Evolutionary conservation across 1,139 yeast genomes (phyloP).

Genomic region (Pichia sp.): DNA sequence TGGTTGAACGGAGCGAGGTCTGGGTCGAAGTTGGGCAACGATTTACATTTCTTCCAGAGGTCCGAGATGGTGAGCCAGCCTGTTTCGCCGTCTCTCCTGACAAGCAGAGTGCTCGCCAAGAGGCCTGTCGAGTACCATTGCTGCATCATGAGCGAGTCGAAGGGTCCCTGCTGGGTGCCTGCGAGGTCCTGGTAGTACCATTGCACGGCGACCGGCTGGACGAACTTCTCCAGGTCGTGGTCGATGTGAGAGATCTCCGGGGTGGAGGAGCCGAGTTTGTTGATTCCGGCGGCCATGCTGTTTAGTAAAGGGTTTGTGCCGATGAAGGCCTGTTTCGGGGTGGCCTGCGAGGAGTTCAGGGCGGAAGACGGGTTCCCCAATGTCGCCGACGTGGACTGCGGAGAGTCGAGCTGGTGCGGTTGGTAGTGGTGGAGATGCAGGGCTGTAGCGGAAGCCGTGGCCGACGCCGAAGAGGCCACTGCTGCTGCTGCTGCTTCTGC

Average conservation of each 20-base stretch:
- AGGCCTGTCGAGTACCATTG: slow-evolving; percentile 68
- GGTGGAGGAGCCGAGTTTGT: background rate
- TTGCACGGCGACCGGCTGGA: background rate
- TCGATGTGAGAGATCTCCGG: background rate
- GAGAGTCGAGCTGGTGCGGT: background rate
- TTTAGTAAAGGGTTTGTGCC: background rate
- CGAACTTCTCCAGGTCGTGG: background rate
- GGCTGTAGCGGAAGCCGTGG: background rate
- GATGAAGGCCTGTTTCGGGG: background rate
- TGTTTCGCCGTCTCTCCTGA: slow-evolving; percentile 51
- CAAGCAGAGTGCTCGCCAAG: slow-evolving; percentile 49
- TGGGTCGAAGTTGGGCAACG: slow-evolving; percentile 27
- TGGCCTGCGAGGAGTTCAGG: background rate
- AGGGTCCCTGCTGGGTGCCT: slow-evolving; percentile 78
- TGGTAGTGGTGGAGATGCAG: background rate
- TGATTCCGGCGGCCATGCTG: background rate
- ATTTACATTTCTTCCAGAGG: slow-evolving; percentile 8
- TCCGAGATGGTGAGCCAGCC: slow-evolving; percentile 41
- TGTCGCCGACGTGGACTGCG: background rate
- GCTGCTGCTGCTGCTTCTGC: slow-evolving; percentile 5
- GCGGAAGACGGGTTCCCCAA: slow-evolving; percentile 1
- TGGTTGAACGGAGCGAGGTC: slow-evolving; percentile 12
- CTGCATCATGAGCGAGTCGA: slow-evolving; percentile 71
- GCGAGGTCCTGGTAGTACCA: slow-evolving; percentile 75
- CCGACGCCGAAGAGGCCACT: background rate